Evolutionary conservation across 345 rosid genomes (phyloP).

Genomic region (Murraya paniculata): DNA sequence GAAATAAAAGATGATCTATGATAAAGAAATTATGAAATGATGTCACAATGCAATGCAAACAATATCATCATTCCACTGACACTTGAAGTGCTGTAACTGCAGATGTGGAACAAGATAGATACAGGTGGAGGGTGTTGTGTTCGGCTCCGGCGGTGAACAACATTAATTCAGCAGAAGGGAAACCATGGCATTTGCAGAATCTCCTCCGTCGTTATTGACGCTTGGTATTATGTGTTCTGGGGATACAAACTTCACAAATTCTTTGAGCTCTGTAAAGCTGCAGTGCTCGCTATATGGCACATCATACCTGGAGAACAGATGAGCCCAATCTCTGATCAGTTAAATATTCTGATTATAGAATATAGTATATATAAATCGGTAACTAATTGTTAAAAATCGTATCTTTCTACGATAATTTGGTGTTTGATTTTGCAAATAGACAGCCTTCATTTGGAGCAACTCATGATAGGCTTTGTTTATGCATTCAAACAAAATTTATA

Average conservation of each 20-base stretch:
- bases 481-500: background rate
- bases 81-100: background rate
- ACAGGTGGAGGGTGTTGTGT: background rate
- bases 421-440: background rate
- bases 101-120: background rate
- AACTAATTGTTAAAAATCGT: too few relatives aligned
- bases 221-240: conserved; percentile 79
- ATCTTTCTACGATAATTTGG: background rate
- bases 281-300: conserved; percentile 96
- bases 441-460: background rate
- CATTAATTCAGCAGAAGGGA: conserved; percentile 52
- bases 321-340: background rate
- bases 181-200: conserved; percentile 70
- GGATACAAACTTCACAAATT: conserved; percentile 70
- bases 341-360: background rate
- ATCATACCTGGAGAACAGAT: conserved; percentile 60
- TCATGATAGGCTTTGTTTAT: background rate
- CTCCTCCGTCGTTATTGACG: conserved; percentile 80
- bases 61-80: background rate
- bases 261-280: conserved; percentile 79
- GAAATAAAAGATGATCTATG: background rate
- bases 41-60: background rate
- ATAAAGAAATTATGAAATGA: background rate
- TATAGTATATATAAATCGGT: too few relatives aligned
- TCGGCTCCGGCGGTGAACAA: background rate